Conservation (phyloP, 805 yeast genomes). For the Saccharomycopsis sp. region DNA sequence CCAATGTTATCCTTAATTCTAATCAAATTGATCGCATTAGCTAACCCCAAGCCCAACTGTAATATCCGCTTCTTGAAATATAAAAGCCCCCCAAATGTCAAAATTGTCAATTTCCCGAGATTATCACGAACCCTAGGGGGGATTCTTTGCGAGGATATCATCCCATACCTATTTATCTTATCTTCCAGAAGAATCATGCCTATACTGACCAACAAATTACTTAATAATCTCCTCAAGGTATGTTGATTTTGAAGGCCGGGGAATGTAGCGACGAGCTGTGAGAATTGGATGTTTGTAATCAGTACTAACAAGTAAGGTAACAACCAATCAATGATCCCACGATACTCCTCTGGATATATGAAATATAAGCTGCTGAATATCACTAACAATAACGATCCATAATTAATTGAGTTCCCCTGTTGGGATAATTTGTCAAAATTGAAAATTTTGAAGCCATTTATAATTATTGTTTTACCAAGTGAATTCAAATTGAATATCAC, state of each 20-base stretch:
- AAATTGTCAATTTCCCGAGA: neutral
- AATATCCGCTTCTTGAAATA: neutral
- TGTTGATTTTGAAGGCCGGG: neutral
- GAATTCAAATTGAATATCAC: neutral
- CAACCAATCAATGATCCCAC: conserved; percentile 1
- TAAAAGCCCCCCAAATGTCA: neutral
- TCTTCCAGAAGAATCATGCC: neutral
- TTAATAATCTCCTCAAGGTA: neutral
- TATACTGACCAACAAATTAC: neutral
- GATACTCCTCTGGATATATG: conserved; percentile 12
- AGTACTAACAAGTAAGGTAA: conserved; percentile 4
- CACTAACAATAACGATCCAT: conserved; percentile 4
- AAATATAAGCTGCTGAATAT: conserved; percentile 10
- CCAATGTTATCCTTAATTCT: neutral
- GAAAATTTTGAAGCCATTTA: too few species aligned
- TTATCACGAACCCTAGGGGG: neutral
- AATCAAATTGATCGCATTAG: neutral
- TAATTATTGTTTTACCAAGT: neutral
- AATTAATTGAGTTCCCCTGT: conserved; percentile 9
- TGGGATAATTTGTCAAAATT: neutral
- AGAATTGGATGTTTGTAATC: conserved; percentile 10
- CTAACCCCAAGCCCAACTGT: conserved; percentile 3
- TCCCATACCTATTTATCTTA: neutral
- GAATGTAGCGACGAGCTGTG: neutral
- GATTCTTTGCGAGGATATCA: neutral